Base-by-base conservation (phyloP, 225 moss, liverwort and hornwort genomes). In the Bryoerythrophyllum caledonicum region DNA sequence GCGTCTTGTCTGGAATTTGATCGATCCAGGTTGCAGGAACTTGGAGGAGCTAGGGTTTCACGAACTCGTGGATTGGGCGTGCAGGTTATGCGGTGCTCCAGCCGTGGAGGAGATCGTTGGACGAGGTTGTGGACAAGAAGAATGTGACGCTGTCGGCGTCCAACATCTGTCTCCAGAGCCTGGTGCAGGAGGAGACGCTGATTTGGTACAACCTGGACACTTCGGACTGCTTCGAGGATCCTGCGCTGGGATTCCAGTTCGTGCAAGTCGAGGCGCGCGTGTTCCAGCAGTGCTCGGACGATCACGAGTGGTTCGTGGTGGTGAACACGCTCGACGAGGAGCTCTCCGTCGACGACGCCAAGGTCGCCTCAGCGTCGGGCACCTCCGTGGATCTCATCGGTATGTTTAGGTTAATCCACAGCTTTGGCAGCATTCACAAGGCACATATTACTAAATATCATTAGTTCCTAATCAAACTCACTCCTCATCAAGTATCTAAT, bases 231-330 rank as follows among this genome's bases (percentile, higher is more conserved):
- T 76, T 66, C 67, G 40, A 78, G 60, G 80, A 80, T 13, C 52
- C 73, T 4, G 41, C 71, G 5, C 37, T 74, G 51, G 73, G 61
- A 38, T 63, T 70, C 21, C 43, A 44, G 1, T 85, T 68, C 68
- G 35, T 87, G 63, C 71, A 76, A 56, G 87, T 87, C 10, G 79
- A 79, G 44, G 84, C 82, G 28, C 76, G 82, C 9, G 67, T 85
- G 37, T 77, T 71, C 51, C 77, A 74, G 77, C 57, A 53, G 67
- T 86, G 86, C 48, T 74, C 77, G 4, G 68, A 77, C 53, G 23
- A 77, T 32, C 81, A 79, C 14, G 58, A 77, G 72, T 87, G 87
- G 87, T 73, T 79, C 20, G 55, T 87, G 52, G 74, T 84, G 44
- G 79, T 82, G 19, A 84, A 82, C 28, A 84, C 82, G 0, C 17